Conservation (phyloP, 768 basidiomycete species). For the Psilocybe azurescens region DNA sequence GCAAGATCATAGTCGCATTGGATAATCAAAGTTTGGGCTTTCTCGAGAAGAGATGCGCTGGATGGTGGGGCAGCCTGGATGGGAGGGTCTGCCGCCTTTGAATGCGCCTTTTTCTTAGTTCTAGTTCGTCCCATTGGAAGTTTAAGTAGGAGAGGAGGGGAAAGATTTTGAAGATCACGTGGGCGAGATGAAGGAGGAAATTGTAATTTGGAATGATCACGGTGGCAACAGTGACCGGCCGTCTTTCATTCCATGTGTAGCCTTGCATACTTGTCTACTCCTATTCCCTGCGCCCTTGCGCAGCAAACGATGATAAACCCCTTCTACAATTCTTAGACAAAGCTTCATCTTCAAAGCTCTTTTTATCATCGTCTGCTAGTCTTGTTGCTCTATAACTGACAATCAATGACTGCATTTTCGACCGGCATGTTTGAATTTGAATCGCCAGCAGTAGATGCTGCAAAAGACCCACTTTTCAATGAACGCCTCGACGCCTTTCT, state of each 20-base stretch:
- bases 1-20: slow-evolving; percentile 90
- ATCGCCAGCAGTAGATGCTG: slow-evolving; percentile 25
- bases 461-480: slow-evolving; percentile 57
- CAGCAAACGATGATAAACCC: neutral
- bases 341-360: neutral
- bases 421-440: slow-evolving; percentile 41
- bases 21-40: slow-evolving; percentile 79
- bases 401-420: neutral
- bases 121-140: slow-evolving; percentile 58
- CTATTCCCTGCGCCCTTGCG: neutral
- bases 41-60: slow-evolving; percentile 64
- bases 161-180: slow-evolving; percentile 37
- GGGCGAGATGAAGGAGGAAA: slow-evolving; percentile 11
- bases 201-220: neutral
- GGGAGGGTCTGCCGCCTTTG: slow-evolving; percentile 36
- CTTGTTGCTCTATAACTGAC: slow-evolving; percentile 8
- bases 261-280: neutral
- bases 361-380: too few species aligned
- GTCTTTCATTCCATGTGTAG: neutral
- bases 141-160: slow-evolving; percentile 17
- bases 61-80: slow-evolving; percentile 48
- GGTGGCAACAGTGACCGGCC: neutral
- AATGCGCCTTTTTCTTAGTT: slow-evolving; percentile 49
- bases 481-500: slow-evolving; percentile 71
- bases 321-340: neutral